Conservation (phyloP, 2,329 filamentous ascomycete species). For the Canariomyces notabilis region DNA sequence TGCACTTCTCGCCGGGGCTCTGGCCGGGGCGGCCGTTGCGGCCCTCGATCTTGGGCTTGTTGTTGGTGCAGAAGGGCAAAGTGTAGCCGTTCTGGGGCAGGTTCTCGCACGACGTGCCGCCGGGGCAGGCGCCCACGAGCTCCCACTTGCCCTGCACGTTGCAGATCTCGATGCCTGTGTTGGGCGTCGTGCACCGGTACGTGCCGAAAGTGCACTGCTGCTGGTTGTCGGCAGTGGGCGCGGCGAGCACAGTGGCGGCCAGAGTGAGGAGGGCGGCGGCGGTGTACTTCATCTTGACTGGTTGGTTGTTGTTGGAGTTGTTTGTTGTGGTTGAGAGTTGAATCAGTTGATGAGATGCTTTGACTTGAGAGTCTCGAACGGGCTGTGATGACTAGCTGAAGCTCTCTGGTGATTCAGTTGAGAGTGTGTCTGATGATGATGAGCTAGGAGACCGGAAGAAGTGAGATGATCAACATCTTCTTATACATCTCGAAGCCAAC, state of each 20-base stretch:
- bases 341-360: too few relatives aligned
- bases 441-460: background rate
- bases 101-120: conserved; percentile 22
- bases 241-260: background rate
- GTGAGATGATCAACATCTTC: background rate
- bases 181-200: conserved; percentile 24
- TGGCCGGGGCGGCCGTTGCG: conserved; percentile 19
- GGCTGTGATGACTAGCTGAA: too few relatives aligned
- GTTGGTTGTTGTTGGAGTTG: background rate
- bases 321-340: too few relatives aligned
- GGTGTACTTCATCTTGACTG: conserved; percentile 18
- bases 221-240: conserved; percentile 2
- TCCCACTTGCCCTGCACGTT: conserved; percentile 22
- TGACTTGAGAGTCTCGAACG: too few relatives aligned
- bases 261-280: conserved; percentile 12
- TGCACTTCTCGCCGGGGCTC: conserved; percentile 19
- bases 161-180: conserved; percentile 27
- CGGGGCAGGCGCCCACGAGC: conserved; percentile 26
- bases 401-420: too few relatives aligned
- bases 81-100: conserved; percentile 24
- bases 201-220: conserved; percentile 25
- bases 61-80: conserved; percentile 26
- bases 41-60: background rate
- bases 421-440: background rate
- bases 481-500: background rate